These are phyloP conservation scores for Heliamphora ciliata DNA, from an alignment of 179 eudicot species.

Conservation along the genomic window DNA sequence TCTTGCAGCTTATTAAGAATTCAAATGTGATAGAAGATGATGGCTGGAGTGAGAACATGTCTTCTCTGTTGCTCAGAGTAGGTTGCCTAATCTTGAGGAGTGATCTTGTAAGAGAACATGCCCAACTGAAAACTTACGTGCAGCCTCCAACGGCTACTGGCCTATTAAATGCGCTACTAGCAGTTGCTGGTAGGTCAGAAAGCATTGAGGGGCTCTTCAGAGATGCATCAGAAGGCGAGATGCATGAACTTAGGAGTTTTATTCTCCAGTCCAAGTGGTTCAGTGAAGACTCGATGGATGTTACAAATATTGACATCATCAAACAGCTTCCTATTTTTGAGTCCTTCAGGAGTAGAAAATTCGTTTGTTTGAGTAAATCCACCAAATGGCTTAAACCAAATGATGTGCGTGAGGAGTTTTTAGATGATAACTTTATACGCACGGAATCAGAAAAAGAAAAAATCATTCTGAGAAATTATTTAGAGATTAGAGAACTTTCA, in stretches of 20 bases:
- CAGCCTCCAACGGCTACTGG: slow-evolving; percentile 82
- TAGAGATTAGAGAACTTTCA: slow-evolving; percentile 58
- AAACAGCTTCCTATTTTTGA: slow-evolving; percentile 90
- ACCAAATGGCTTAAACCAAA: slow-evolving; percentile 80
- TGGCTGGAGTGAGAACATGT: slow-evolving; percentile 98
- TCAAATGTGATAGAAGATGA: slow-evolving; percentile 87
- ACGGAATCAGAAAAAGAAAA: slow-evolving; percentile 82
- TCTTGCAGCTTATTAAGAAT: slow-evolving; percentile 68
- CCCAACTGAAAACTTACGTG: slow-evolving; percentile 61
- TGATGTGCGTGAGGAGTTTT: slow-evolving; percentile 65
- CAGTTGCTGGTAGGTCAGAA: slow-evolving; percentile 51
- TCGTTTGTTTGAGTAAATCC: slow-evolving; percentile 55
- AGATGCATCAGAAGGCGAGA: slow-evolving; percentile 79
- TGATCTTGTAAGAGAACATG: slow-evolving; percentile 66
- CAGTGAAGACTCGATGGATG: slow-evolving; percentile 50
- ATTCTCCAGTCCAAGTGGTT: slow-evolving; percentile 98
- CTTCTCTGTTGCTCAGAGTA: slow-evolving; percentile 68
- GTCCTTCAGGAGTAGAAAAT: slow-evolving; percentile 67
- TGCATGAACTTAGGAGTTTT: slow-evolving; percentile 88
- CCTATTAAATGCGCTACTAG: slow-evolving; percentile 64
- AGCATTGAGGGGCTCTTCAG: slow-evolving; percentile 55
- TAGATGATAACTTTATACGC: slow-evolving; percentile 88
- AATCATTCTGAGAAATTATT: slow-evolving; percentile 53
- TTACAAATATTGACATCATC: slow-evolving; percentile 47
- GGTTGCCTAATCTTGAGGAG: slow-evolving; percentile 79